A percentile compares a stretch with the other conserved stretches of the same genome.
Evolutionary conservation across 441 rosid genomes (phyloP).

Genomic region (Pelargonium fulgidum): DNA sequence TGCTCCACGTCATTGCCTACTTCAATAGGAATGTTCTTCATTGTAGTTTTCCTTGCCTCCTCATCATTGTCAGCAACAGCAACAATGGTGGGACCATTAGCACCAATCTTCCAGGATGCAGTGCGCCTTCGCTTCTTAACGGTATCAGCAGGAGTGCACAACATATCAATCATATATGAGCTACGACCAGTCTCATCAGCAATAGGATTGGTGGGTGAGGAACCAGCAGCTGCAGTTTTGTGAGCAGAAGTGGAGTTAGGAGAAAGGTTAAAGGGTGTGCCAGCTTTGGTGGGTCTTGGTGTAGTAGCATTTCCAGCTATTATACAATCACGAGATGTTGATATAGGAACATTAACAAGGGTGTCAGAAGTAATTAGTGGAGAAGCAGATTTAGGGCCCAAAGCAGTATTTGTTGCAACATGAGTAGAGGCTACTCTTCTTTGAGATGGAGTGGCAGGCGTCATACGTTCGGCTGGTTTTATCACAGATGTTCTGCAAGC

Average conservation of each 20-base stretch:
- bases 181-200: conserved; percentile 22
- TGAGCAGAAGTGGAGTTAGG: conserved; percentile 14
- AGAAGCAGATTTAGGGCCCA: conserved; percentile 10
- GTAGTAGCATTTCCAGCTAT: conserved; percentile 16
- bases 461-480: conserved; percentile 41
- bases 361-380: conserved; percentile 18
- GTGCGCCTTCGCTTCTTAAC: conserved; percentile 77
- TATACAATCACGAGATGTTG: conserved; percentile 23
- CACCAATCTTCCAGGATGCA: conserved; percentile 42
- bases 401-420: conserved; percentile 3
- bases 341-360: conserved; percentile 11
- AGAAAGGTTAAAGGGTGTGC: conserved; percentile 24
- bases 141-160: conserved; percentile 59
- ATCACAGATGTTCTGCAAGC: conserved; percentile 40
- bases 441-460: conserved; percentile 23
- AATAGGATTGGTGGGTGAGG: conserved; percentile 19
- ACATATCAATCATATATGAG: conserved; percentile 35
- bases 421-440: conserved; percentile 26
- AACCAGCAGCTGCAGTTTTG: conserved; percentile 23
- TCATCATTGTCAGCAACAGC: conserved; percentile 27
- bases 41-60: conserved; percentile 37
- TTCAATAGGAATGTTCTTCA: conserved; percentile 28
- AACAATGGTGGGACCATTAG: conserved; percentile 29
- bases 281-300: conserved; percentile 19
- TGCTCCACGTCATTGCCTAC: conserved; percentile 31